Percentiles rank a stretch among this genome's conserved stretches.
Evolutionary conservation across 352 stramenopile genomes (phyloP).

Genomic region (Pilasporangium apinafurcum): DNA sequence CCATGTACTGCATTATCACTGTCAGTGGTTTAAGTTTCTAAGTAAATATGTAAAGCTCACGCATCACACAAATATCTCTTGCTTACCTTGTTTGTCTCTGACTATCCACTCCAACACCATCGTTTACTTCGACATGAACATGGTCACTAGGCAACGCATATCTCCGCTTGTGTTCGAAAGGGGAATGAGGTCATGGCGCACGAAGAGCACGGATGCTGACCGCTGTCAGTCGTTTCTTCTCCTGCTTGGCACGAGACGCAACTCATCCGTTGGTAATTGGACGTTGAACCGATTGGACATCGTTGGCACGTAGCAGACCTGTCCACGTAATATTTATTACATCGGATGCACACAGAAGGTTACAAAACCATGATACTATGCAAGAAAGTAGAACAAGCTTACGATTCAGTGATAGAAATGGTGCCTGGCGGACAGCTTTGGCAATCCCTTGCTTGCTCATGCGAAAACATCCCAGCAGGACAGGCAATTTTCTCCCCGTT

Average conservation of each 20-base stretch:
- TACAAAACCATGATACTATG: background rate
- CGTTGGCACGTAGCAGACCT: conserved; percentile 33
- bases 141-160: conserved; percentile 10
- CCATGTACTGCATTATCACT: conserved; percentile 87
- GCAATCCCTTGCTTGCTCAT: conserved; percentile 31
- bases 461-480: conserved; percentile 36
- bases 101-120: too few species aligned
- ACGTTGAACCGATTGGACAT: conserved; percentile 36
- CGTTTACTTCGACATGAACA: too few species aligned
- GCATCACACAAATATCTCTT: too few species aligned
- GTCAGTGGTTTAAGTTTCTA: conserved; percentile 83
- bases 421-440: conserved; percentile 50
- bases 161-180: background rate
- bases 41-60: too few species aligned
- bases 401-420: conserved; percentile 36
- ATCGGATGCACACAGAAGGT: conserved; percentile 1
- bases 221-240: conserved; percentile 23
- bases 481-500: conserved; percentile 47
- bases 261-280: conserved; percentile 45
- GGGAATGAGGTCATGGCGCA: conserved; percentile 27
- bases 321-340: background rate
- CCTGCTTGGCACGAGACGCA: conserved; percentile 37
- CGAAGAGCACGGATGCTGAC: conserved; percentile 44
- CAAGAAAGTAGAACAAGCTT: conserved; percentile 3
- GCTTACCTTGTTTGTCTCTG: too few species aligned